Percentiles rank a stretch among this genome's conserved stretches.
These are phyloP conservation scores for Talaromyces sp. DNA, from an alignment of 2,329 filamentous ascomycete genomes.

Conservation along the genomic window DNA sequence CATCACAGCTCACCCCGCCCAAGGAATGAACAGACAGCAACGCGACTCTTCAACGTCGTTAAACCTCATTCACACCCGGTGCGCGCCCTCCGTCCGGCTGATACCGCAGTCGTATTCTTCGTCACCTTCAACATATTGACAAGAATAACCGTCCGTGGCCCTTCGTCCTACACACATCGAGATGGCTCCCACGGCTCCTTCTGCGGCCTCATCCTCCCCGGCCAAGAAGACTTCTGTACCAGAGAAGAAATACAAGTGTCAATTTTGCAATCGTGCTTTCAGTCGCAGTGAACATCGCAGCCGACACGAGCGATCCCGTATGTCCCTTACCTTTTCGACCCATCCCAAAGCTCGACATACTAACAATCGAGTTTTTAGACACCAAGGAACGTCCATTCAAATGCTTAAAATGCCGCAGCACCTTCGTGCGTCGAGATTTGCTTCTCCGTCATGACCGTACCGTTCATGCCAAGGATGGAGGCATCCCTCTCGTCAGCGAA, in stretches of 20 bases:
- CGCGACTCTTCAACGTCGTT: slow-evolving; percentile 39
- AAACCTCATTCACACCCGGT: slow-evolving; percentile 44
- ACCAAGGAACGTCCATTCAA: slow-evolving; percentile 99
- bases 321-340: slow-evolving; percentile 39
- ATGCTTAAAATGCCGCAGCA: slow-evolving; percentile 96
- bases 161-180: slow-evolving; percentile 25
- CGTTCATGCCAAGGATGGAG: slow-evolving; percentile 97
- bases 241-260: slow-evolving; percentile 99
- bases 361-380: slow-evolving; percentile 56
- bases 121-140: slow-evolving; percentile 29
- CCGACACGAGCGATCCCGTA: slow-evolving; percentile 96
- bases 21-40: slow-evolving; percentile 48
- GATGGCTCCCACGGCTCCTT: slow-evolving; percentile 53
- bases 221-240: slow-evolving; percentile 81
- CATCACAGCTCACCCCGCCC: slow-evolving; percentile 29
- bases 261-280: slow-evolving; percentile 97
- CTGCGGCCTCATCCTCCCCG: slow-evolving; percentile 67
- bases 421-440: slow-evolving; percentile 94
- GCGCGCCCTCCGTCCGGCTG: slow-evolving; percentile 42
- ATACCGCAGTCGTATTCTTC: slow-evolving; percentile 33
- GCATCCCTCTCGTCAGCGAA: slow-evolving; percentile 89
- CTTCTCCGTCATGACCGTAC: slow-evolving; percentile 96
- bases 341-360: background rate
- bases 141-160: slow-evolving; percentile 25
- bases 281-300: slow-evolving; percentile 96